phyloP scores from a whole-genome alignment of 2,329 filamentous ascomycete genomes.

The Aureobasidium leucospermi region DNA sequence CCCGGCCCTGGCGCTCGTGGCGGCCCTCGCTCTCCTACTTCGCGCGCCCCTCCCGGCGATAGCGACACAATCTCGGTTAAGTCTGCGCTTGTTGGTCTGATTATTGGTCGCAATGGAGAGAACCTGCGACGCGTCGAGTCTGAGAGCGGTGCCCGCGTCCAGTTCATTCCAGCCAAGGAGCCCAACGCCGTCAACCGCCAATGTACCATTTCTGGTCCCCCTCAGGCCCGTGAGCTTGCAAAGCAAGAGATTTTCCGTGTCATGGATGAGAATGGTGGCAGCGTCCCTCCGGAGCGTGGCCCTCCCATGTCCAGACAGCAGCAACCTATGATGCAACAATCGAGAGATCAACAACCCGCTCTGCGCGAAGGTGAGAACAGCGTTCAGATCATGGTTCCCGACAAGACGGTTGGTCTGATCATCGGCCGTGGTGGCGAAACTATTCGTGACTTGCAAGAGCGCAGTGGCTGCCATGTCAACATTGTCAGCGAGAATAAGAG shows the following conservation, averaged over 20 bases:
- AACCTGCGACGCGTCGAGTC: conserved; percentile 78
- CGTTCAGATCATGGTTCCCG: conserved; percentile 89
- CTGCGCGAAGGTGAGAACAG: conserved; percentile 75
- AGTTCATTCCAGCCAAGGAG: conserved; percentile 74
- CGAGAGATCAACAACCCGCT: conserved; percentile 28
- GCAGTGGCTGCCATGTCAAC: conserved; percentile 90
- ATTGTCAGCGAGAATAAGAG: conserved; percentile 92
- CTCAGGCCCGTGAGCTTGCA: conserved; percentile 65
- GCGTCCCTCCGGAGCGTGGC: conserved; percentile 11
- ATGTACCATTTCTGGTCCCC: conserved; percentile 76
- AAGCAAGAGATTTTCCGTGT: conserved; percentile 79
- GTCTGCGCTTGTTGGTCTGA: conserved; percentile 77
- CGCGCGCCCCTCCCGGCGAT: conserved; percentile 53
- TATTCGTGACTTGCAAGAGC: conserved; percentile 84
- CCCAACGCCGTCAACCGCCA: conserved; percentile 65
- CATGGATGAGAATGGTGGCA: conserved; percentile 68
- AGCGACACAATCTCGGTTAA: conserved; percentile 83
- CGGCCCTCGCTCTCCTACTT: conserved; percentile 30
- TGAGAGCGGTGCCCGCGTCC: conserved; percentile 75
- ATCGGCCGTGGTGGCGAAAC: conserved; percentile 92
- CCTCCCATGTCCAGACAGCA: background rate
- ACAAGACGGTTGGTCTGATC: conserved; percentile 85
- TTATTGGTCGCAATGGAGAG: conserved; percentile 85
- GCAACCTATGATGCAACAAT: conserved; percentile 5
- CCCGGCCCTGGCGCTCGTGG: conserved; percentile 18